These are phyloP conservation scores for Fusarium pseudocircinatum DNA, from an alignment of 2,329 filamentous ascomycete species.

Conservation along the genomic window DNA sequence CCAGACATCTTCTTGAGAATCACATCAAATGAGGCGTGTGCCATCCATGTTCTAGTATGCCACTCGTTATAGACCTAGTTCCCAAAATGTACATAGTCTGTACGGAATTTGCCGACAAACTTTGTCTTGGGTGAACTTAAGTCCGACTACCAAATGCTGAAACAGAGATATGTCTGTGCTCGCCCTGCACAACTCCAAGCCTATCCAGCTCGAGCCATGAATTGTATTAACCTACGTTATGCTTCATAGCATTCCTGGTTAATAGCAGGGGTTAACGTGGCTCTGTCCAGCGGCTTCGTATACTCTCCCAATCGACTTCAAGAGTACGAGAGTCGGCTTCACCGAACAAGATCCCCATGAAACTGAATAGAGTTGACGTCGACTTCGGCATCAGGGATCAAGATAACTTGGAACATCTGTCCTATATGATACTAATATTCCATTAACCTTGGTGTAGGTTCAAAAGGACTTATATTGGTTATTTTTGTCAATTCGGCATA, in stretches of 20 bases:
- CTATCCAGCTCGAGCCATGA: neutral
- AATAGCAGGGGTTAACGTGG: neutral
- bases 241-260: rapidly evolving
- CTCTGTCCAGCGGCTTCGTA: neutral
- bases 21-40: too few relatives aligned
- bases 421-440: neutral
- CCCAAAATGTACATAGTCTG: too few relatives aligned
- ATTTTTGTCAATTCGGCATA: neutral
- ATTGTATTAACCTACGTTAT: too few relatives aligned
- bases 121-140: neutral
- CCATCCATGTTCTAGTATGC: too few relatives aligned
- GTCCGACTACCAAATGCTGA: neutral
- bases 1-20: too few relatives aligned
- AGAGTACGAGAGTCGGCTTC: neutral
- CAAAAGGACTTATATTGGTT: rapidly evolving
- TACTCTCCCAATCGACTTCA: neutral
- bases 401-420: neutral
- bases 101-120: too few relatives aligned
- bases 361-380: neutral
- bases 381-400: neutral
- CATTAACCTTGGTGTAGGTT: rapidly evolving
- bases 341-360: neutral
- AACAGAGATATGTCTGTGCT: neutral
- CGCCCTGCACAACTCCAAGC: neutral
- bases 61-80: too few relatives aligned